Percentiles rank a stretch among this genome's conserved stretches.
Conservation (phyloP, 2,329 filamentous ascomycete species). For the Botrytis medusae region DNA sequence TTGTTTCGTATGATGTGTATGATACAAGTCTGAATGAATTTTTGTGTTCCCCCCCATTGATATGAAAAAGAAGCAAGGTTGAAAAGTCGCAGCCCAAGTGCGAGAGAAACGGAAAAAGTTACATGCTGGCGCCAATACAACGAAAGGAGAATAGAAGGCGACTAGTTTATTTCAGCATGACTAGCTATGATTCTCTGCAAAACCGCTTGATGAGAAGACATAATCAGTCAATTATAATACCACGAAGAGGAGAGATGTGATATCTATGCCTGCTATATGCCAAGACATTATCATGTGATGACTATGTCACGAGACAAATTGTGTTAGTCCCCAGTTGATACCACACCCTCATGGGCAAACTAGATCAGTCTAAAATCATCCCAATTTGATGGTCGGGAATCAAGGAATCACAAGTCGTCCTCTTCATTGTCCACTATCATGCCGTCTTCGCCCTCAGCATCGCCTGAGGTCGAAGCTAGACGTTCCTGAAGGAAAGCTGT, state of each 20-base stretch:
- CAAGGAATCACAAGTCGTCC: background rate
- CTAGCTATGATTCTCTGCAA: background rate
- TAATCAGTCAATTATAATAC: background rate
- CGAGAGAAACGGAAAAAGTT: background rate
- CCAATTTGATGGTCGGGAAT: background rate
- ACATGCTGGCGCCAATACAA: background rate
- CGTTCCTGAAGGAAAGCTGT: slow-evolving; percentile 28
- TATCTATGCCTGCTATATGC: background rate
- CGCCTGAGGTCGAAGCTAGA: slow-evolving; percentile 19
- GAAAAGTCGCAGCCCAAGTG: background rate
- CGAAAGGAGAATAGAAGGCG: background rate
- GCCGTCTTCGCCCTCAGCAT: background rate
- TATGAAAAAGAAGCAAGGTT: background rate
- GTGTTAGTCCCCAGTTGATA: background rate
- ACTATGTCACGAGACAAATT: background rate
- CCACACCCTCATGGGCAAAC: background rate
- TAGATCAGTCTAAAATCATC: background rate
- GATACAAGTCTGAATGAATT: slow-evolving; percentile 3
- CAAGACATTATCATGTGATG: background rate
- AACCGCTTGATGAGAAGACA: background rate
- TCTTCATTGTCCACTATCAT: slow-evolving; percentile 7
- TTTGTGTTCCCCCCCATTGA: background rate
- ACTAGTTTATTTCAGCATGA: background rate
- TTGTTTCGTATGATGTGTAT: slow-evolving; percentile 14
- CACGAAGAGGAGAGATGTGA: background rate